Percentiles rank a stretch among this genome's conserved stretches.
phyloP scores from a whole-genome alignment of 2,329 filamentous ascomycete genomes.

The Grosmannia penicillata region DNA sequence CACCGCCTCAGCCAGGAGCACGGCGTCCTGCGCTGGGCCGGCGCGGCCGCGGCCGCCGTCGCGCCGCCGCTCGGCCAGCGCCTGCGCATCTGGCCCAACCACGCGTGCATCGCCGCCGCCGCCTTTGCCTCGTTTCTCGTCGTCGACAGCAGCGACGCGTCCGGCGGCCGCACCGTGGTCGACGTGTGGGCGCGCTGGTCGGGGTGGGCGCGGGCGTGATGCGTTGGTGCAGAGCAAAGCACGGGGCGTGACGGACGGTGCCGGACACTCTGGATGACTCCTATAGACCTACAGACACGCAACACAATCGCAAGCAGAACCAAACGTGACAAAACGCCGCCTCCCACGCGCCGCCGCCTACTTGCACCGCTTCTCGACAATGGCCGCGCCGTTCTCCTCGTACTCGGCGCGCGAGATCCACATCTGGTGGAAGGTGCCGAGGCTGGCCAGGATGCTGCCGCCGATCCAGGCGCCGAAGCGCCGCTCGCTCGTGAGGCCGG shows the following conservation, averaged over 20 bases:
- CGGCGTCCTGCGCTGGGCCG: constrained; percentile 50
- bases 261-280: no score
- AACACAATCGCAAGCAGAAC: neutral
- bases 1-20: constrained; percentile 66
- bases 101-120: constrained; percentile 63
- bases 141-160: constrained; percentile 47
- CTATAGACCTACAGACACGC: constrained; percentile 1
- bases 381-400: constrained; percentile 78
- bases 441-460: constrained; percentile 83
- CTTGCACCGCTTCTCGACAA: constrained; percentile 95
- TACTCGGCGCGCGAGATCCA: constrained; percentile 98
- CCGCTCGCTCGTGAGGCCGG: constrained; percentile 73
- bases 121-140: constrained; percentile 61
- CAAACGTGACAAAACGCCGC: neutral
- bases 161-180: constrained; percentile 45
- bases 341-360: constrained; percentile 21
- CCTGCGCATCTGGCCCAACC: constrained; percentile 63
- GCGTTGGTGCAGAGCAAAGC: neutral
- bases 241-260: no score
- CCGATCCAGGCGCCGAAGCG: constrained; percentile 91
- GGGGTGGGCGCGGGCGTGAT: constrained; percentile 40
- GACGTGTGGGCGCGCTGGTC: constrained; percentile 63
- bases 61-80: constrained; percentile 47
- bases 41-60: constrained; percentile 26
- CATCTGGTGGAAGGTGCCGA: constrained; percentile 98